Base-by-base conservation (phyloP, 495 filamentous ascomycete species). In the Aspergillus nanangensis region DNA sequence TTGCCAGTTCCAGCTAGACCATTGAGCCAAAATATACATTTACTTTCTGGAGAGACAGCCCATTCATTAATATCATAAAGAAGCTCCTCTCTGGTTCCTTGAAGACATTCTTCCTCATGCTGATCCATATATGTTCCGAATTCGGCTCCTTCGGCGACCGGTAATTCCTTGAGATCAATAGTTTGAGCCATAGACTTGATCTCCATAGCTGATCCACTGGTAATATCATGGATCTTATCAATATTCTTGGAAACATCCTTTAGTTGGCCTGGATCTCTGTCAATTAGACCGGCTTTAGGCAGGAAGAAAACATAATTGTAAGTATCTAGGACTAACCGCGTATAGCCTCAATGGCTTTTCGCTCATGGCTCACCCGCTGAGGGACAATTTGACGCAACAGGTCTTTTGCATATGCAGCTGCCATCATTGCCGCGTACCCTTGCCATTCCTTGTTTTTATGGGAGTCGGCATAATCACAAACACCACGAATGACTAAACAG, bases 381-480 rank as follows among this genome's bases (percentile, higher is more conserved):
- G 36, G 36, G 15, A 39, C 15, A 39, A 39, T 39, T 20, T 39
- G 8, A 39, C 22, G 5, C 23, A 41, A 25, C 9, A 41, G 38
- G 14, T 41, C 38, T 24, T 25, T 41, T 41, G 38, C 22, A 25
- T 41, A 41, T 24, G 38, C 38, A 24, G 38, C 38, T 15, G 38
- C 38, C n/a, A 27, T 25, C 22, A 27, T 14, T 24, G 21, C 38
- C 3, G 38, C 38, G 7, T 25, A 41, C 5, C 38, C 38, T 15
- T 27, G 38, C 38, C 38, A 41, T 27, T 25, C 38, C 38, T 41
- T 41, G 5, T 25, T 36, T 15, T 36, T 36, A 18, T 36, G 33
- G 7, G 33, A 36, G 14, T 36, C 33, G 8, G 33, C 7, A 36
- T 36, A 36, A 36, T 36, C 33, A 36, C 33, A 36, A 36, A 36